These are phyloP conservation scores for Tricholoma sp. DNA, from an alignment of 768 basidiomycete species.

Conservation along the genomic window DNA sequence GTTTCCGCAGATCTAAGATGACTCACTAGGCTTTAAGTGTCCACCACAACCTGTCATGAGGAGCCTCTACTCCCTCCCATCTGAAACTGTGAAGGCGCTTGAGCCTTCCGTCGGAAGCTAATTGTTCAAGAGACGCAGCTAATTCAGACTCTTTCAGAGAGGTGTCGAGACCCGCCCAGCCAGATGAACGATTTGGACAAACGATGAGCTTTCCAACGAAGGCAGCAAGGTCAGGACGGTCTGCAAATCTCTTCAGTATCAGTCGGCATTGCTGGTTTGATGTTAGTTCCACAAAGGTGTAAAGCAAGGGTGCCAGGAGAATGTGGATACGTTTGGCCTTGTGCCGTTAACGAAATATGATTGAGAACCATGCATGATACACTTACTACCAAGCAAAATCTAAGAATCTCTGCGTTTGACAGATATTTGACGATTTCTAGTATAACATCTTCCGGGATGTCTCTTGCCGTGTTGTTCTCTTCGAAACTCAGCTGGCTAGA, in stretches of 20 bases:
- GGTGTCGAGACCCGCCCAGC: conserved; percentile 8
- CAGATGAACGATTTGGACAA: conserved; percentile 8
- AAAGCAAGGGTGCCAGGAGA: conserved; percentile 7
- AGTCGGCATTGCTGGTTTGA: conserved; percentile 6
- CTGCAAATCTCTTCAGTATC: conserved; percentile 1
- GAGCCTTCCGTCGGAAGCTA: conserved; percentile 9
- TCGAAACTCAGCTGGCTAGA: neutral
- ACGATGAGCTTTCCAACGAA: conserved; percentile 6
- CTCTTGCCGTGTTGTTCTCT: neutral
- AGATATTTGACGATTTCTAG: conserved; percentile 2
- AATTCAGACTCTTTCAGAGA: conserved; percentile 9
- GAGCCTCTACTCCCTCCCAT: conserved; percentile 17
- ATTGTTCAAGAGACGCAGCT: conserved; percentile 5
- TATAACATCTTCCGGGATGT: conserved; percentile 6
- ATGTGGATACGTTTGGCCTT: conserved; percentile 7
- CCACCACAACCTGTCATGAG: conserved; percentile 14
- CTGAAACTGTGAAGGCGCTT: conserved; percentile 9
- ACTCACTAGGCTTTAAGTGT: conserved; percentile 11
- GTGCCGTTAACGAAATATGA: neutral
- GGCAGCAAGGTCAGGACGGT: conserved; percentile 1
- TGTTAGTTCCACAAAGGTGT: conserved; percentile 11
- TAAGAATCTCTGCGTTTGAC: neutral
- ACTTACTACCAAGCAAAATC: conserved; percentile 1
- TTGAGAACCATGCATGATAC: neutral
- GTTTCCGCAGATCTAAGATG: neutral